Conservation (phyloP, 2,329 filamentous ascomycete genomes). For the Tothia fuscella region DNA sequence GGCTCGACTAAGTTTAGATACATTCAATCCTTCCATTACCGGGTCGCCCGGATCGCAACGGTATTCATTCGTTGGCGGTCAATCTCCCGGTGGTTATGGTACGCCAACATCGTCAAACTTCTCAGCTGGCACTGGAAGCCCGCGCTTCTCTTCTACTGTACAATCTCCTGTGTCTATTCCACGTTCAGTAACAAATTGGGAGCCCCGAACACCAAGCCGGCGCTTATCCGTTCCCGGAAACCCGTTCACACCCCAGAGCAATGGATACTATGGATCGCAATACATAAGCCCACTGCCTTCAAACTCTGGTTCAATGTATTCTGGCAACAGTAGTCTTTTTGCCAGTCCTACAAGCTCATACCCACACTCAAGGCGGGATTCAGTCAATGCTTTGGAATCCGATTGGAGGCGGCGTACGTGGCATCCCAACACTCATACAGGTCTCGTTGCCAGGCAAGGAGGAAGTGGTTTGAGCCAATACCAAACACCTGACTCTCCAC, state of each 20-base stretch:
- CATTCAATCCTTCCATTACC: conserved; percentile 44
- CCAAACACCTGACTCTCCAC: conserved; percentile 53
- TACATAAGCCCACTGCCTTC: conserved; percentile 44
- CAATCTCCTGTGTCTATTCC: conserved; percentile 64
- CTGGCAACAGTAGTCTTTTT: conserved; percentile 43
- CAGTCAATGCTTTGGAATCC: conserved; percentile 53
- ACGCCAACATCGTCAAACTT: conserved; percentile 79
- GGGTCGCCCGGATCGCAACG: conserved; percentile 48
- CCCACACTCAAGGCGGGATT: conserved; percentile 54
- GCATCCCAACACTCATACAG: conserved; percentile 65
- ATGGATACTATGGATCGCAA: conserved; percentile 41
- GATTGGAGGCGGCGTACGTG: conserved; percentile 70
- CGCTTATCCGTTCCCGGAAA: conserved; percentile 76
- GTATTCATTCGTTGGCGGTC: conserved; percentile 47
- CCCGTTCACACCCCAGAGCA: conserved; percentile 56
- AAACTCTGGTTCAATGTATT: conserved; percentile 24
- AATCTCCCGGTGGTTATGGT: conserved; percentile 62
- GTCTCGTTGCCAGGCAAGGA: conserved; percentile 45
- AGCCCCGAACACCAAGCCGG: conserved; percentile 56
- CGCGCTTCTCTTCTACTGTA: conserved; percentile 56
- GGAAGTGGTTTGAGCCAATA: conserved; percentile 67
- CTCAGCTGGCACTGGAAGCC: conserved; percentile 64
- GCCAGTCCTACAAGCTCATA: conserved; percentile 57
- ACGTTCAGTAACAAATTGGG: conserved; percentile 62
- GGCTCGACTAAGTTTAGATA: conserved; percentile 54